Evolutionary conservation across 1,139 yeast genomes (phyloP).

Genomic region (Candida mesenterica): DNA sequence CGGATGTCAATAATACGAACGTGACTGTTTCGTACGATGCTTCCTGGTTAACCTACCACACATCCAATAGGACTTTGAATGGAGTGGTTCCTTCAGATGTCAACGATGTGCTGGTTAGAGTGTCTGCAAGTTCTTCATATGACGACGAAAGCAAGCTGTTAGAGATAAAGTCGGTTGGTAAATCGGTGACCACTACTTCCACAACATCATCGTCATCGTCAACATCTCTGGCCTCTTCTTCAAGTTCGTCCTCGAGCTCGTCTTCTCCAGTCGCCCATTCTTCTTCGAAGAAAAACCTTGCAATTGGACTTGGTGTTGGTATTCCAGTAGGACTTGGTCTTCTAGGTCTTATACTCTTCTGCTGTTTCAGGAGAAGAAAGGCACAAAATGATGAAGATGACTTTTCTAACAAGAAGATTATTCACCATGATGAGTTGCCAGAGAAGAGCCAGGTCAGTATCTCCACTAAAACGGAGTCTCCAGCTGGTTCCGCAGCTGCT

Average conservation of each 20-base stretch:
- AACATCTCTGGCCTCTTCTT: constrained; percentile 14
- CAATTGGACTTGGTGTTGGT: constrained; percentile 87
- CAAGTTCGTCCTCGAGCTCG: constrained; percentile 21
- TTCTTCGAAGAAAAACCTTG: constrained; percentile 40
- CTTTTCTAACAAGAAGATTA: constrained; percentile 17
- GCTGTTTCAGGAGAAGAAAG: constrained; percentile 49
- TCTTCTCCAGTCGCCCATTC: constrained; percentile 19
- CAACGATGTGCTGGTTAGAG: constrained; percentile 43
- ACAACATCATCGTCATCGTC: constrained; percentile 16
- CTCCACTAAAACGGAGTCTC: background rate
- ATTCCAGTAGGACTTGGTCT: constrained; percentile 60
- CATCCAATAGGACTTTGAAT: constrained; percentile 59
- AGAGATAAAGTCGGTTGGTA: constrained; percentile 27
- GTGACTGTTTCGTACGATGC: constrained; percentile 43
- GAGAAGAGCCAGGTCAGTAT: background rate
- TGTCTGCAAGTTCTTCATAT: constrained; percentile 49
- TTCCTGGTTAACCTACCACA: constrained; percentile 64
- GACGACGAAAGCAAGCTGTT: constrained; percentile 43
- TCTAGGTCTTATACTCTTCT: constrained; percentile 49
- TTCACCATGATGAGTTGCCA: too few relatives aligned
- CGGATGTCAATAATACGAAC: constrained; percentile 50
- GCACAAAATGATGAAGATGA: constrained; percentile 25
- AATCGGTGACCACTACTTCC: constrained; percentile 12
- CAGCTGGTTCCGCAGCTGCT: background rate
- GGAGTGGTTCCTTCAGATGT: constrained; percentile 70